Base-by-base conservation (phyloP, 2,329 filamentous ascomycete genomes). In the Sclerotinia glacialis region DNA sequence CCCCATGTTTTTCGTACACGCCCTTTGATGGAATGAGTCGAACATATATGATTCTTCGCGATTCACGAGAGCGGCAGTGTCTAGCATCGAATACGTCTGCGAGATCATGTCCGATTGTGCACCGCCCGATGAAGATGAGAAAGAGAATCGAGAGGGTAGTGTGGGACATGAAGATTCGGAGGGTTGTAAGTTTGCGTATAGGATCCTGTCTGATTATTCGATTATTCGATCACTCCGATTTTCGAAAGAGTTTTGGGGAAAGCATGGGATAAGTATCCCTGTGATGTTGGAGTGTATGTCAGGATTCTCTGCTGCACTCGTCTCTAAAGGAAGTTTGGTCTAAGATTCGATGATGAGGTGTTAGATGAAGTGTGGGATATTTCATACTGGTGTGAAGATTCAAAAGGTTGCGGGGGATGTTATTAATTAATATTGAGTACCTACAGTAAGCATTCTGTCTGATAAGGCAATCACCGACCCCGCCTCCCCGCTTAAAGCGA, bases 401-500 rank as follows among this genome's bases (percentile, higher is more conserved):
- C 5, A 28, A 53, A 5, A 34, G 2, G 28, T 31, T 53, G 18
- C 21, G 5, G 28, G 18, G 14, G 50, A 37, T 37, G 34, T 40
- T 14, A 12, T 37, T 11, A 21, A 31, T 34, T 2, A 7, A 34
- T n/a, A 14, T n/a, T 1, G 18, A 34, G 50, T n/a, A 37, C 11
- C 12, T 12, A 11, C 12, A 46, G 21, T 59, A 8, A 34, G 42
- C 56, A 56, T 34, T 34, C 56, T 42, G 56, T 34, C 56, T 42
- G 56, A 47, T 60, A 59, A 59, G 56, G 28, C 34, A 56, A 16
- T 23, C 7, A 7, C 8, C 21, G 31, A 28, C 53, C 53, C 53
- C 53, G 31, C 16, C 55, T n/a, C 7, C 40, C 55, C 55, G 26
- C 42, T 34, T 34, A n/a, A 49, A 40, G 28, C 58, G 58, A 61